Base-by-base conservation (phyloP, 805 yeast species). In the Ogataea nitratoaversa region DNA sequence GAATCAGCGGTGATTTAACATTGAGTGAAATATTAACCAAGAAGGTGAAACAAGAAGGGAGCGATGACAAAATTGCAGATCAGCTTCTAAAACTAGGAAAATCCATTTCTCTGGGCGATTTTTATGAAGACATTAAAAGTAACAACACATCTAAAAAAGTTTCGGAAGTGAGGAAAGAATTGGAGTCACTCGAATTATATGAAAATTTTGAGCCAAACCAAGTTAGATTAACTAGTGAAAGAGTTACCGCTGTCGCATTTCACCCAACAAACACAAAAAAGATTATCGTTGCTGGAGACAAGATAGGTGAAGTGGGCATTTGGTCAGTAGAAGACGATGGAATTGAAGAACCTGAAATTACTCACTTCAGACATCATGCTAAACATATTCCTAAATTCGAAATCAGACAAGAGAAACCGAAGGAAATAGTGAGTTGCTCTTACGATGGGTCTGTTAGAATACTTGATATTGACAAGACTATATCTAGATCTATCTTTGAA, bases 401-500 rank as follows among this genome's bases (percentile, higher is more conserved):
- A 9, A 73, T 89, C 24, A 68, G 74, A 12, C 72, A 81, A 25
- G 76, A 77, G 34, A 64, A 71, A 0, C 61, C 65, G 1, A 65
- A 72, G 19, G 71, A 78, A 8, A 70, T 91, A 1, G 70, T 78
- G 29, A 78, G 93, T 0, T 71, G 82, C 3, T 82, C 95, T 3
- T 91, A 91, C 57, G 99, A 91, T 63, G 97, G 97, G 0, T 81
- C 95, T 0, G 72, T 91, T 3, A 68, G 98, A 42, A 60, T 70
- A 19, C 67, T 87, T 37, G 95, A 91, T 58, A 62, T 93, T 44
- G 67, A 70, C 30, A 74, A 76, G 30, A 67, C 80, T 44, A 66
- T 73, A 32, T 76, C 87, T 6, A 61, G 71, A 4, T 93, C 87
- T 46, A 65, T 77, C 8, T 73, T 82, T 42, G 79, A 81, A 3